These are phyloP conservation scores for Erigeron philadelphicus DNA, from an alignment of 140 eudicot species.

Conservation along the genomic window DNA sequence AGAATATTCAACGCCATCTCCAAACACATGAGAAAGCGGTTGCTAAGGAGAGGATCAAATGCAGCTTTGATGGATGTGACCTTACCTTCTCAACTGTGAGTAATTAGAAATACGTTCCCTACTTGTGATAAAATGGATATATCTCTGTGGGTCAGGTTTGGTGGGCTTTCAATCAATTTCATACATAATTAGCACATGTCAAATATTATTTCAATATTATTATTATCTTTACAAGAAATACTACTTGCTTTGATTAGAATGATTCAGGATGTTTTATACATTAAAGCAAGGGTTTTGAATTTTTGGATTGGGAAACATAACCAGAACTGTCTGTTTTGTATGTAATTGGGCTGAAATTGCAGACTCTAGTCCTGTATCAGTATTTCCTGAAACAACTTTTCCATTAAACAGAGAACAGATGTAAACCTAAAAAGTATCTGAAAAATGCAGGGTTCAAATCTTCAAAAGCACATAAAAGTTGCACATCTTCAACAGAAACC, in stretches of 20 bases:
- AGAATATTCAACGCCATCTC: conserved; percentile 74
- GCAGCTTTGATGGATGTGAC: conserved; percentile 55
- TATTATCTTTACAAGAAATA: too few species aligned
- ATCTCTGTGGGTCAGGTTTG: too few species aligned
- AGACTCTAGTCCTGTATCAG: background rate
- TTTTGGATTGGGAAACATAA: too few species aligned
- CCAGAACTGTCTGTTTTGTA: too few species aligned
- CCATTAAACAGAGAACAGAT: background rate
- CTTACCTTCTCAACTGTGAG: conserved; percentile 68
- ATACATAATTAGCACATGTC: too few species aligned
- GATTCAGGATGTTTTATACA: too few species aligned
- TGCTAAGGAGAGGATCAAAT: conserved; percentile 42
- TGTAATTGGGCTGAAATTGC: background rate
- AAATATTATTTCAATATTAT: too few species aligned
- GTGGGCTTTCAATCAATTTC: too few species aligned
- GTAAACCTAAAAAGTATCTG: background rate
- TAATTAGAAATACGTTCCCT: conserved; percentile 3
- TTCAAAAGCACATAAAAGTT: conserved; percentile 63
- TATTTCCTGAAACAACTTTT: background rate
- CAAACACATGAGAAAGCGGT: conserved; percentile 53
- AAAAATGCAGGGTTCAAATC: conserved; percentile 61
- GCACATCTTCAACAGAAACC: conserved; percentile 60
- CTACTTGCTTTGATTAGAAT: too few species aligned
- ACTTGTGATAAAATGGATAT: too few species aligned
- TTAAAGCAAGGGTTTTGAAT: too few species aligned